Conservation (phyloP, 331 rosid genomes). For the Malus hybrid region DNA sequence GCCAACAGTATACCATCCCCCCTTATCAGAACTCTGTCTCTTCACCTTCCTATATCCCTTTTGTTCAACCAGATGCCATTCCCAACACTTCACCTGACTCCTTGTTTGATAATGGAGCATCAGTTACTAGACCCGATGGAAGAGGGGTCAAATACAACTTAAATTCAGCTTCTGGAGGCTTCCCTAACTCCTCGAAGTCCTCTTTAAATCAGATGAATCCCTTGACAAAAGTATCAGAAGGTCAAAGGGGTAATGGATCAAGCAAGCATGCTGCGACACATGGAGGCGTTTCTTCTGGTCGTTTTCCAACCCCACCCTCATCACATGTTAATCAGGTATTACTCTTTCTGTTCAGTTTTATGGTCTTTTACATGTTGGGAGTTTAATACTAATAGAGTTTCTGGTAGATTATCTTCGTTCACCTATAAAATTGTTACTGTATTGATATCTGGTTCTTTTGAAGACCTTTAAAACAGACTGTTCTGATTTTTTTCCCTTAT, state of each 20-base stretch:
- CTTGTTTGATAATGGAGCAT: slow-evolving; percentile 37
- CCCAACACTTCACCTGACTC: slow-evolving; percentile 47
- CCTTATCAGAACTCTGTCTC: slow-evolving; percentile 60
- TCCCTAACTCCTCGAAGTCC: slow-evolving; percentile 43
- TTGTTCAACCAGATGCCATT: slow-evolving; percentile 54
- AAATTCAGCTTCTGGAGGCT: slow-evolving; percentile 49
- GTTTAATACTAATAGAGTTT: not conserved
- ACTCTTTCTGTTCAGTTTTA: not conserved
- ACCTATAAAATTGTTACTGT: not conserved
- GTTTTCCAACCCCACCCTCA: slow-evolving; percentile 42
- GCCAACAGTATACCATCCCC: slow-evolving; percentile 62
- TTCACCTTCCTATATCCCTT: slow-evolving; percentile 58
- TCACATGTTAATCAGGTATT: slow-evolving; percentile 57
- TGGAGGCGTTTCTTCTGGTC: slow-evolving; percentile 48
- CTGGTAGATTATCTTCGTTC: not conserved
- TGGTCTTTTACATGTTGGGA: not conserved
- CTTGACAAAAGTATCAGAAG: slow-evolving; percentile 51
- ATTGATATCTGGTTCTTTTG: not conserved
- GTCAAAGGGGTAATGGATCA: slow-evolving; percentile 49
- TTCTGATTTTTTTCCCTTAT: not conserved
- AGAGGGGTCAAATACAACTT: slow-evolving; percentile 47
- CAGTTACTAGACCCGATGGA: slow-evolving; percentile 57
- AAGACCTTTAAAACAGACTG: not conserved
- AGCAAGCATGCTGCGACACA: slow-evolving; percentile 43
- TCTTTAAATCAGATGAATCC: slow-evolving; percentile 49